Conservation (phyloP, 257 asterid genomes). For the Solanum appendiculatum region DNA sequence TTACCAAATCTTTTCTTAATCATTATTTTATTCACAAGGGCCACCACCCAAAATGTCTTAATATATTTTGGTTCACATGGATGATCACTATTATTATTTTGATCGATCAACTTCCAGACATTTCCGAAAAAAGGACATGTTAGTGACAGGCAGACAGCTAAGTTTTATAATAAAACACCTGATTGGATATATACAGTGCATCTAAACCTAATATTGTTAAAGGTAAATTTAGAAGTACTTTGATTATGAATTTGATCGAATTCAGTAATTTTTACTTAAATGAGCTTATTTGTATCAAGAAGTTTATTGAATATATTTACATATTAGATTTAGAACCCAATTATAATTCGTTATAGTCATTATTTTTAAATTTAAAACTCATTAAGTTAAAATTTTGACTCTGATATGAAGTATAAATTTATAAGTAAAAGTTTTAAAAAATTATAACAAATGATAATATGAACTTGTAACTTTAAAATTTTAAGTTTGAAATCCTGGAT, state of each 20-base stretch:
- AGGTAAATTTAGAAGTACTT: no score
- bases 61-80: neutral
- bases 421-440: no score
- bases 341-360: neutral
- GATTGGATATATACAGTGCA: neutral
- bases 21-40: neutral
- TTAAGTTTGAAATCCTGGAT: neutral
- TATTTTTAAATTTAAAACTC: no score
- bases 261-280: no score
- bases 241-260: neutral
- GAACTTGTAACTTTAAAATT: neutral
- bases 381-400: neutral
- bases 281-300: no score
- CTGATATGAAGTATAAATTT: neutral
- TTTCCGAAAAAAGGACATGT: neutral
- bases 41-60: neutral
- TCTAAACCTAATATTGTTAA: neutral
- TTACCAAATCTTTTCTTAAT: neutral
- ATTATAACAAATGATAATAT: no score
- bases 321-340: neutral
- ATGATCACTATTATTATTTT: neutral
- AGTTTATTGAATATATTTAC: neutral
- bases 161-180: neutral
- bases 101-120: neutral
- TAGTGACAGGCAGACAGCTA: neutral